Conservation (phyloP, 371 early-diverging fungal genomes). For the Apophysomyces variabilis region DNA sequence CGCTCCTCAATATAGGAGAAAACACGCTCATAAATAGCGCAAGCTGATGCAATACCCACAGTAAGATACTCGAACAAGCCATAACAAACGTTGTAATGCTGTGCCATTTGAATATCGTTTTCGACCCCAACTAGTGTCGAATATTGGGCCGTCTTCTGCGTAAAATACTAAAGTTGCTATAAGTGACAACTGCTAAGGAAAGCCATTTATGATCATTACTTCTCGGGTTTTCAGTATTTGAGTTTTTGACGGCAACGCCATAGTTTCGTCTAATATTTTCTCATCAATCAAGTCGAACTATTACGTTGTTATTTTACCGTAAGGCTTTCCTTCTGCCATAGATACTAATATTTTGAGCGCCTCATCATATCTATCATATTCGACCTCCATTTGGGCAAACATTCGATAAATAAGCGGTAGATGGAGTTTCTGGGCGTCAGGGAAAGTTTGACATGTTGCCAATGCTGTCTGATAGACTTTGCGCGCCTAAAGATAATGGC, state of each 20-base stretch:
- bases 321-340: slow-evolving; percentile 37
- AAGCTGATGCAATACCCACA: slow-evolving; percentile 51
- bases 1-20: slow-evolving; percentile 44
- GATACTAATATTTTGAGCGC: slow-evolving; percentile 55
- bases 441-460: slow-evolving; percentile 53
- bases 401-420: slow-evolving; percentile 56
- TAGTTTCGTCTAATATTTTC: not conserved
- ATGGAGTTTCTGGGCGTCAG: slow-evolving; percentile 32
- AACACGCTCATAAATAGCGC: slow-evolving; percentile 51
- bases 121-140: slow-evolving; percentile 30
- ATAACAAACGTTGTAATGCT: slow-evolving; percentile 49
- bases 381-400: slow-evolving; percentile 65
- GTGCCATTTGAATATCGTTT: slow-evolving; percentile 36
- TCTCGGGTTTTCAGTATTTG: slow-evolving; percentile 25
- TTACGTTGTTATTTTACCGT: slow-evolving; percentile 21
- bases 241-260: slow-evolving; percentile 8
- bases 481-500: slow-evolving; percentile 54
- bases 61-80: slow-evolving; percentile 64
- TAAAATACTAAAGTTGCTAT: slow-evolving; percentile 28
- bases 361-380: slow-evolving; percentile 42
- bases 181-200: slow-evolving; percentile 2
- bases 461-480: slow-evolving; percentile 68
- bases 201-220: not conserved
- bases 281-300: not conserved
- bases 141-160: slow-evolving; percentile 32